A percentile compares a stretch with the other conserved stretches of the same genome.
These are phyloP conservation scores for Podila horticola DNA, from an alignment of 192 early-diverging fungal species.

Conservation along the genomic window DNA sequence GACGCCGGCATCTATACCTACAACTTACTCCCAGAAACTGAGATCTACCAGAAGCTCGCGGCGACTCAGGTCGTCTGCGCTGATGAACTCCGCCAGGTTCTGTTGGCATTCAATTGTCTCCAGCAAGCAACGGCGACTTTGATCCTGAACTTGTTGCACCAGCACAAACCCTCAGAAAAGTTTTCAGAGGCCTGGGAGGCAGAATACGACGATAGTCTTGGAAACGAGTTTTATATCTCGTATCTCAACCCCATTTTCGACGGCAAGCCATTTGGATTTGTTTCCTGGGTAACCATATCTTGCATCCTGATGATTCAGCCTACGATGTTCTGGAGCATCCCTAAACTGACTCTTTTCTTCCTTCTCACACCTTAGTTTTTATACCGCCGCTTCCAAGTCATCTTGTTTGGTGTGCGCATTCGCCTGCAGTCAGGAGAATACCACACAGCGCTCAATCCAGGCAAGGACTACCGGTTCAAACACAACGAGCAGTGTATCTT, in stretches of 20 bases:
- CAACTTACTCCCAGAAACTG: slow-evolving; percentile 70
- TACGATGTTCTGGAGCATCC: not conserved
- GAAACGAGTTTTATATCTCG: slow-evolving; percentile 72
- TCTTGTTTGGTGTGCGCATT: slow-evolving; percentile 55
- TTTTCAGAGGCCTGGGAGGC: slow-evolving; percentile 73
- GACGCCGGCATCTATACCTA: slow-evolving; percentile 70
- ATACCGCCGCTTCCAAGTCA: slow-evolving; percentile 60
- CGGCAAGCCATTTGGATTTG: slow-evolving; percentile 67
- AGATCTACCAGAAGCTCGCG: slow-evolving; percentile 65
- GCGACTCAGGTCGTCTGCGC: slow-evolving; percentile 62
- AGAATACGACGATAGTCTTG: slow-evolving; percentile 75
- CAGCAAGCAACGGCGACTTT: slow-evolving; percentile 68
- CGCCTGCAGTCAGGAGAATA: slow-evolving; percentile 44
- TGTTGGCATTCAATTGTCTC: slow-evolving; percentile 66
- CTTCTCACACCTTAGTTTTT: slow-evolving; percentile 39
- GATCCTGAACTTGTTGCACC: slow-evolving; percentile 72
- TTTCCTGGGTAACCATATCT: slow-evolving; percentile 55
- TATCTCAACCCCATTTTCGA: slow-evolving; percentile 64
- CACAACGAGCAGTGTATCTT: slow-evolving; percentile 64
- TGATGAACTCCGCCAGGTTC: slow-evolving; percentile 60
- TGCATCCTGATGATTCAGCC: not conserved
- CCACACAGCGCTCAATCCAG: slow-evolving; percentile 71
- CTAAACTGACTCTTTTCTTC: not conserved
- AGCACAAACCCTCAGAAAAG: slow-evolving; percentile 58
- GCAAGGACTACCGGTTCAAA: slow-evolving; percentile 60